Evolutionary conservation across 1,139 yeast species (phyloP).

Genomic region (Lodderomyces metapsilosis): DNA sequence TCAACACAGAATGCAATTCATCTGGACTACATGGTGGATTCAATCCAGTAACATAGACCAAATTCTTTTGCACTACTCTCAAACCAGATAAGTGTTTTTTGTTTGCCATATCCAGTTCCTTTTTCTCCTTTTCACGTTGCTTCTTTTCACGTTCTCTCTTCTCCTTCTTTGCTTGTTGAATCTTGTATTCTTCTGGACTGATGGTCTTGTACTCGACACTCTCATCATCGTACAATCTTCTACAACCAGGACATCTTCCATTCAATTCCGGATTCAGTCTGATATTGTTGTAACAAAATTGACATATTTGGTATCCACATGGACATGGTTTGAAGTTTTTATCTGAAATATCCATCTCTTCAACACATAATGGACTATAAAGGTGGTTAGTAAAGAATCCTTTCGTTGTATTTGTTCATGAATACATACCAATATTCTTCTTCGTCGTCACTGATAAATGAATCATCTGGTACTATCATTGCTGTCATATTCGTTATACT

Average conservation of each 20-base stretch:
- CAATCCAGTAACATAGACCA: slow-evolving; percentile 94
- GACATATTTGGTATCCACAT: slow-evolving; percentile 98
- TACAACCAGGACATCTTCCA: slow-evolving; percentile 97
- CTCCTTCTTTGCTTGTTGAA: slow-evolving; percentile 76
- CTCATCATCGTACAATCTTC: slow-evolving; percentile 91
- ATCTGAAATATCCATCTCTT: slow-evolving; percentile 95
- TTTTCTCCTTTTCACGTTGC: slow-evolving; percentile 87
- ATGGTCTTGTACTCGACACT: slow-evolving; percentile 83
- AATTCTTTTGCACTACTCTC: slow-evolving; percentile 95
- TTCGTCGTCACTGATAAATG: slow-evolving; percentile 74
- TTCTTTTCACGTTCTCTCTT: slow-evolving; percentile 84
- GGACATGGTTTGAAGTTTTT: slow-evolving; percentile 98
- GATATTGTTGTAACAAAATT: slow-evolving; percentile 95
- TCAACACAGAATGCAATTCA: slow-evolving; percentile 78
- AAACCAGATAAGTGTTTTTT: slow-evolving; percentile 95
- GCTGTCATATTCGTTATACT: too few relatives aligned
- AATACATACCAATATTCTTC: slow-evolving; percentile 70
- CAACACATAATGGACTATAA: slow-evolving; percentile 87
- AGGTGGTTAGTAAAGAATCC: slow-evolving; percentile 20
- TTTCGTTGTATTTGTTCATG: too few relatives aligned
- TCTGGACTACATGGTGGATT: slow-evolving; percentile 90
- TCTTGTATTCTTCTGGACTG: slow-evolving; percentile 78
- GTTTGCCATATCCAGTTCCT: slow-evolving; percentile 84
- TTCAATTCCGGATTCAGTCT: slow-evolving; percentile 92
- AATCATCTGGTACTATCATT: slow-evolving; percentile 32